phyloP scores from a whole-genome alignment of 768 basidiomycete genomes.

The Russula dissimulans region DNA sequence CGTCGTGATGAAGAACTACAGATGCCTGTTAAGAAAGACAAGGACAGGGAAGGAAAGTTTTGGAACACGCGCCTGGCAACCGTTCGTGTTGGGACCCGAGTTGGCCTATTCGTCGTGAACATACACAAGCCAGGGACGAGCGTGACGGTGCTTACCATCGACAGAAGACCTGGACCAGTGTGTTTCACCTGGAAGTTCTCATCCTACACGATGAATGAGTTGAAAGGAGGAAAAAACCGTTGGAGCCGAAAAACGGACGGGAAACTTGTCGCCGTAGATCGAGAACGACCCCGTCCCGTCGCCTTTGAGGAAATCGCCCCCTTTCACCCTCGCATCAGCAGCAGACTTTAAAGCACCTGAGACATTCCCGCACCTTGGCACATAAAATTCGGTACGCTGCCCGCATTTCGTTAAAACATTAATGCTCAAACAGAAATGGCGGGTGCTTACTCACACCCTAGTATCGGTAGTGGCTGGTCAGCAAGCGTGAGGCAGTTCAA shows the following conservation, averaged over 20 bases:
- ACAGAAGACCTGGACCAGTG: slow-evolving; percentile 72
- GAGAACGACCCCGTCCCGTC: slow-evolving; percentile 96
- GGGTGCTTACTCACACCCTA: slow-evolving; percentile 55
- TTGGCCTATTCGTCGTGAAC: slow-evolving; percentile 55
- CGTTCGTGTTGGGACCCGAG: slow-evolving; percentile 90
- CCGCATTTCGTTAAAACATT: slow-evolving; percentile 7
- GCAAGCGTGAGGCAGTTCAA: slow-evolving; percentile 21
- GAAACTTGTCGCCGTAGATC: slow-evolving; percentile 94
- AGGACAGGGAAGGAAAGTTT: neutral
- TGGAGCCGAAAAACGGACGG: slow-evolving; percentile 38
- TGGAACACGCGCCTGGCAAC: slow-evolving; percentile 55
- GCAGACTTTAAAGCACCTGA: neutral
- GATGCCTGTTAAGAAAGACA: neutral
- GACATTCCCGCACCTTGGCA: slow-evolving; percentile 59
- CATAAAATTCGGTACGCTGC: slow-evolving; percentile 89
- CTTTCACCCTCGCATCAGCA: slow-evolving; percentile 30
- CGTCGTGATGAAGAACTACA: slow-evolving; percentile 92
- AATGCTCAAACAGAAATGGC: slow-evolving; percentile 2
- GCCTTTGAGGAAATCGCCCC: slow-evolving; percentile 89
- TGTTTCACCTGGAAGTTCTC: slow-evolving; percentile 95
- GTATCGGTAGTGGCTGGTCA: slow-evolving; percentile 17
- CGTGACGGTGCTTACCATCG: slow-evolving; percentile 56
- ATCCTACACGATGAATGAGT: slow-evolving; percentile 41
- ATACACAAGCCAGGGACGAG: neutral
- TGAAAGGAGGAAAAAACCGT: neutral